Percentiles rank a stretch among this genome's conserved stretches.
Evolutionary conservation across 805 yeast genomes (phyloP).

Genomic region (Metschnikowia rubicola): DNA sequence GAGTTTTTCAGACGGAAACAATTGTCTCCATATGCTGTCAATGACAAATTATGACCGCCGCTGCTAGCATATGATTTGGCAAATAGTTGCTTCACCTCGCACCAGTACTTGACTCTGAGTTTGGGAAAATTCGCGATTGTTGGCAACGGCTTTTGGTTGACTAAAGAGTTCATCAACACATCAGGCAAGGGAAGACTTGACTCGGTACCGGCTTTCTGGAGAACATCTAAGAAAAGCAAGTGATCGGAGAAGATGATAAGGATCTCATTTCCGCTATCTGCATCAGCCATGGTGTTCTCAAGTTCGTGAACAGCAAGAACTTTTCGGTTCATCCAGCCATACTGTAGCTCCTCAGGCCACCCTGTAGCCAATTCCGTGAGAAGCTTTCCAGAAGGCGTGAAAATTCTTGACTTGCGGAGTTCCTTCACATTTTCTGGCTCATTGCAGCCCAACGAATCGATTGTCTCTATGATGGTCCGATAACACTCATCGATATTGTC

Average conservation of each 20-base stretch:
- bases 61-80: constrained; percentile 42
- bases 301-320: constrained; percentile 71
- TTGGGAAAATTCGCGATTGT: constrained; percentile 51
- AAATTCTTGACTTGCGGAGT: constrained; percentile 43
- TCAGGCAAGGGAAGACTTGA: constrained; percentile 65
- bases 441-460: constrained; percentile 79
- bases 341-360: constrained; percentile 86
- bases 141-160: constrained; percentile 76
- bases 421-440: constrained; percentile 16
- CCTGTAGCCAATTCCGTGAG: constrained; percentile 76
- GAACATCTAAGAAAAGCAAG: constrained; percentile 58
- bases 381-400: constrained; percentile 89
- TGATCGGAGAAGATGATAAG: constrained; percentile 80
- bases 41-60: constrained; percentile 23
- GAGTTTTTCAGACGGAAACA: constrained; percentile 25
- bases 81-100: constrained; percentile 53
- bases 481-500: constrained; percentile 40
- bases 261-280: constrained; percentile 36
- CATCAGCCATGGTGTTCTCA: constrained; percentile 18
- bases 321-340: constrained; percentile 83
- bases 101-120: constrained; percentile 67
- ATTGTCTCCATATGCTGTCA: constrained; percentile 24
- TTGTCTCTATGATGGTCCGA: constrained; percentile 55
- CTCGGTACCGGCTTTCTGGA: constrained; percentile 37
- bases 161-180: constrained; percentile 82